Base-by-base conservation (phyloP, 306 rosid species). In the Clitoria ternatea region DNA sequence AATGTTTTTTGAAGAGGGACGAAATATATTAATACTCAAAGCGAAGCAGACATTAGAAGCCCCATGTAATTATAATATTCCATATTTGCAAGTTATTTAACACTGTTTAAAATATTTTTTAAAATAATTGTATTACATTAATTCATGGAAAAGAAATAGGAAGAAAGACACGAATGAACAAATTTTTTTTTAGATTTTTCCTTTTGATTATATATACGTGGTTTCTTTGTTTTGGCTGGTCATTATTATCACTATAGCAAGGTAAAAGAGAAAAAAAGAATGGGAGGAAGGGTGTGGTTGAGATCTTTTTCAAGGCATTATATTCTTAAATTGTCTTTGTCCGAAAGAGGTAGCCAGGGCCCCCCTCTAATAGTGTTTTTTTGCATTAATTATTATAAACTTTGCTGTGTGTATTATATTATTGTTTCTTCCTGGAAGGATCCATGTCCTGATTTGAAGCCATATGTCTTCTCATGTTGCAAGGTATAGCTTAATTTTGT, bases 261-360 rank as follows among this genome's bases (percentile, higher is more conserved):
- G 49, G 43, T 44, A 47, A n/a, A 49, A 4, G 66, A 54, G 10
- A 44, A 72, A 43, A 66, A 66, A 62, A 43, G 5, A 55, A 26
- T 14, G 39, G 69, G 74, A 26, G 70, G 75, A 43, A 40, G 17
- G 71, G 54, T 47, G 72, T 52, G 75, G 75, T 27, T 42, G n/a
- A 44, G 66, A 68, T 75, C 17, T 44, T 65, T 52, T 30, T 69
- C 33, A 48, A 65, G 27, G 20, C 44, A 73, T 68, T 61, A 64
- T 70, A 78, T 65, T 75, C 77, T 76, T 72, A 76, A 75, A 29
- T 76, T 83, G 87, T 83, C 74, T 75, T 50, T 67, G 79, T 80
- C 79, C 70, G 64, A 23, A 44, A 45, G 75, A 43, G 40, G 83
- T n/a, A n/a, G n/a, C n/a, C n/a, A n/a, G 74, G 53, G 70, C 14